Base-by-base conservation (phyloP, 2,329 filamentous ascomycete genomes). In the Furcasterigmium furcatum region DNA sequence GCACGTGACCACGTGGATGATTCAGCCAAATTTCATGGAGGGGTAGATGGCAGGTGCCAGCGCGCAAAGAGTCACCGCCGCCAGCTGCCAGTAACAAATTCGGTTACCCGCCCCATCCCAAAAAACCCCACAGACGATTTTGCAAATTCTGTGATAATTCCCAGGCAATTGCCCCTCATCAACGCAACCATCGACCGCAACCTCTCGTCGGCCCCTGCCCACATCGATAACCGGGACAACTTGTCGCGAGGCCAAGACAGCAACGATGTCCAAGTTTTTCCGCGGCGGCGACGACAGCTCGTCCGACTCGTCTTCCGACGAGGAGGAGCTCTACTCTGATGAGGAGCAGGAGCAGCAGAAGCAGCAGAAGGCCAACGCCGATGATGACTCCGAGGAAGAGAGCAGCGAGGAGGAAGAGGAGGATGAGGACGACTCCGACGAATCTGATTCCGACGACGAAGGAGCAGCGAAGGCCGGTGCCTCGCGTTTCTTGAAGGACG, bases 221-320 rank as follows among this genome's bases (percentile, higher is more conserved):
- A 19, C 13, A 13, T 39, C 34, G 34, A 36, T 36, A 36, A 36
- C 34, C 34, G 34, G 34, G 12, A 36, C 34, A 10, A 36, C 16
- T 36, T 36, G 19, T 36, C 34, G 34, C 34, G 34, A 36, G 34
- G 34, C 34, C 34, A 36, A 16, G 34, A 36, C 16, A 36, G 34
- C 34, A 36, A 36, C 16, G 9, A 36, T 36, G 34, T 36, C 30
- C 19, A 36, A 91, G 76, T 99, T 97, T 74, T 97, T 97, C 80
- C 88, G 90, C 71, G 88, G 88, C 68, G 88, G 86, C 63, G 77
- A 80, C 76, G 91, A 95, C 73, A 96, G 91, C 83, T 96, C 92
- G 64, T 89, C 84, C 78, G 91, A 96, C 73, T 91, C 83, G 76
- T 90, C 89, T 79, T 95, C 90, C 62, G 92, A 96, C 60, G 92